Conservation (phyloP, 225 moss, liverwort and hornwort genomes). For the Physcomitrium patens region DNA sequence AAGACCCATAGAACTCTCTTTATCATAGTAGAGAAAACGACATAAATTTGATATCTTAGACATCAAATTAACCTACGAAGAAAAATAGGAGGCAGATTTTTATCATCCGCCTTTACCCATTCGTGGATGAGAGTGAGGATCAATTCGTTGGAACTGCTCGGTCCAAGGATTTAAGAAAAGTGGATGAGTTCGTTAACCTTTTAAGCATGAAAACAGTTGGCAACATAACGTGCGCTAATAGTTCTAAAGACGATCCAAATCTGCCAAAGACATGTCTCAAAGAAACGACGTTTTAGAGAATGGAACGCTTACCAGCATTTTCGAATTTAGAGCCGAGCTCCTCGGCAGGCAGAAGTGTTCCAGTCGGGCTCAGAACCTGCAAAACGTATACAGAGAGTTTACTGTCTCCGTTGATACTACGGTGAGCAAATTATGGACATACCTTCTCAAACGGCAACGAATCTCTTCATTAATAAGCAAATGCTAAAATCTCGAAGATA, state of each 20-base stretch:
- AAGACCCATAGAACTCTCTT: too few relatives aligned
- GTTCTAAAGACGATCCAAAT: not conserved
- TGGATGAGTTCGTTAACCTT: too few relatives aligned
- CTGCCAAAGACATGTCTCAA: not conserved
- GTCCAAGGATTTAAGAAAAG: too few relatives aligned
- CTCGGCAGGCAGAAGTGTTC: constrained; percentile 62
- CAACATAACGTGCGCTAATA: constrained; percentile 1
- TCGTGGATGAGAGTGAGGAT: too few relatives aligned
- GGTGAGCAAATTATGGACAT: not conserved
- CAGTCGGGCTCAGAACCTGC: constrained; percentile 77
- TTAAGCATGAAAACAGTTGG: too few relatives aligned
- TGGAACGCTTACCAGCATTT: constrained; percentile 55
- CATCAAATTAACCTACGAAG: too few relatives aligned
- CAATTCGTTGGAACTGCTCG: too few relatives aligned
- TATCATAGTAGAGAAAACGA: too few relatives aligned
- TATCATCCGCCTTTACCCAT: too few relatives aligned
- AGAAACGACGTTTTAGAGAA: not conserved
- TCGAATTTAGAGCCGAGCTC: constrained; percentile 66
- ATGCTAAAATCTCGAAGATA: not conserved
- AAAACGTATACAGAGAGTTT: constrained; percentile 4
- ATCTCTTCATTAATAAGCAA: not conserved
- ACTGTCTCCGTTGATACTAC: not conserved
- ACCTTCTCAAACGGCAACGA: not conserved
- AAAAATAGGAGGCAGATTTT: too few relatives aligned
- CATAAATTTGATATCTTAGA: too few relatives aligned